Evolutionary conservation across 2,329 filamentous ascomycete species (phyloP).

Genomic region (Xylaria hypoxylon): DNA sequence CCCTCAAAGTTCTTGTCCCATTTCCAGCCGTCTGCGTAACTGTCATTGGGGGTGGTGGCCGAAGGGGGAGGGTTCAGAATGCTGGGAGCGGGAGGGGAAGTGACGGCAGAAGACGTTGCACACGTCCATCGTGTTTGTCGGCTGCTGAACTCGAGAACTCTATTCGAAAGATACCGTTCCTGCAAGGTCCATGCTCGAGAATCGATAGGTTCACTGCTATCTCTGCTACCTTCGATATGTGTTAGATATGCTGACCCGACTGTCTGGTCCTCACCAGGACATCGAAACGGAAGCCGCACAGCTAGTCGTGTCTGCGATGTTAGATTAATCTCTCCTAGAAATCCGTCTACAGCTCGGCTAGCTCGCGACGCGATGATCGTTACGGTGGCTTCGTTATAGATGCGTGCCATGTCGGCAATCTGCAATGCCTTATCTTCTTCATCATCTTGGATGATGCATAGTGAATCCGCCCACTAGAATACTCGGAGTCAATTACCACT

Average conservation of each 20-base stretch:
- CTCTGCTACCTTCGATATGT: constrained; percentile 6
- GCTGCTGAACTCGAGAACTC: constrained; percentile 22
- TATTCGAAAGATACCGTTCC: constrained; percentile 22
- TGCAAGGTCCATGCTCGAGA: constrained; percentile 26
- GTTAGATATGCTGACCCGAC: constrained; percentile 18
- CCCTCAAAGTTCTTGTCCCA: constrained; percentile 1
- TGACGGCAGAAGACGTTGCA: neutral
- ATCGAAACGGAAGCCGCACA: constrained; percentile 20
- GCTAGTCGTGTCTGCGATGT: constrained; percentile 8
- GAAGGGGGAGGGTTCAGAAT: neutral
- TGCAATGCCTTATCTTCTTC: constrained; percentile 19
- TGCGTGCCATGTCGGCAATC: constrained; percentile 25
- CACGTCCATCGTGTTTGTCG: constrained; percentile 25
- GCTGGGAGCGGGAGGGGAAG: neutral
- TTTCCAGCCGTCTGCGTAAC: constrained; percentile 18
- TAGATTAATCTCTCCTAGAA: constrained; percentile 17
- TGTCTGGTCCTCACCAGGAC: neutral
- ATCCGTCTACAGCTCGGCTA: constrained; percentile 9
- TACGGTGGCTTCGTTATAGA: constrained; percentile 16
- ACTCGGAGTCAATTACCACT: neutral
- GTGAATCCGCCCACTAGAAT: constrained; percentile 23
- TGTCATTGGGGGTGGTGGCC: neutral
- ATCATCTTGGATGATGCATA: constrained; percentile 31
- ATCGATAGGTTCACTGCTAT: constrained; percentile 20
- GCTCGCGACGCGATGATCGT: constrained; percentile 27